phyloP scores from a whole-genome alignment of 2,329 filamentous ascomycete species.

The Cladosporium sp. region DNA sequence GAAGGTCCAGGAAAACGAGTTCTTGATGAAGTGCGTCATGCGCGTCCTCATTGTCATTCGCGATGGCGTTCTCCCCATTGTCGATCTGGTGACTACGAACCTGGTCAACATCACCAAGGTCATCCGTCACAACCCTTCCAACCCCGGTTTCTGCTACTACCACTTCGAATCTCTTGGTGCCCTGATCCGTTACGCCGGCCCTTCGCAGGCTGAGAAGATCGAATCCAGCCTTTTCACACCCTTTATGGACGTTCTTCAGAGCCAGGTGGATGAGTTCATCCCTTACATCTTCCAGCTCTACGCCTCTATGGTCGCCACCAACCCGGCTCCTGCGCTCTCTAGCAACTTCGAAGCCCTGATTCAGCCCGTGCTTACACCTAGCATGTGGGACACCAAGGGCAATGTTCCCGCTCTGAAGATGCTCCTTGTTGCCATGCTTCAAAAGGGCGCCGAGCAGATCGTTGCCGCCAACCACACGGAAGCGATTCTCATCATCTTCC shows the following conservation, averaged over 20 bases:
- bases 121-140: conserved; percentile 92
- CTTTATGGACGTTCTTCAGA: conserved; percentile 72
- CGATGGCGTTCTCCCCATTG: conserved; percentile 68
- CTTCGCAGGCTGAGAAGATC: conserved; percentile 64
- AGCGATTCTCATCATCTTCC: conserved; percentile 90
- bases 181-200: conserved; percentile 71
- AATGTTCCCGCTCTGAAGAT: conserved; percentile 89
- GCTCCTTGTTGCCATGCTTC: conserved; percentile 76
- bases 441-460: conserved; percentile 68
- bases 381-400: conserved; percentile 84
- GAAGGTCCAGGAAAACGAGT: conserved; percentile 98
- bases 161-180: conserved; percentile 94
- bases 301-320: conserved; percentile 81
- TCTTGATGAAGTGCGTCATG: conserved; percentile 98
- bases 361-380: conserved; percentile 70
- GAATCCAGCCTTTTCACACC: conserved; percentile 78
- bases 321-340: conserved; percentile 72
- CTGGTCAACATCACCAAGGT: conserved; percentile 85
- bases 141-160: conserved; percentile 97
- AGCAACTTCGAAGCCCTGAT: conserved; percentile 77
- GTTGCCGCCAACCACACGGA: conserved; percentile 76
- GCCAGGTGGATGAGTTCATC: conserved; percentile 88
- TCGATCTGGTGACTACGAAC: conserved; percentile 75
- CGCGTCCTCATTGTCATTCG: conserved; percentile 90
- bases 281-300: conserved; percentile 97